Conservation (phyloP, 1,284 basidiomycete genomes). For the Ceratobasidium sp. region DNA sequence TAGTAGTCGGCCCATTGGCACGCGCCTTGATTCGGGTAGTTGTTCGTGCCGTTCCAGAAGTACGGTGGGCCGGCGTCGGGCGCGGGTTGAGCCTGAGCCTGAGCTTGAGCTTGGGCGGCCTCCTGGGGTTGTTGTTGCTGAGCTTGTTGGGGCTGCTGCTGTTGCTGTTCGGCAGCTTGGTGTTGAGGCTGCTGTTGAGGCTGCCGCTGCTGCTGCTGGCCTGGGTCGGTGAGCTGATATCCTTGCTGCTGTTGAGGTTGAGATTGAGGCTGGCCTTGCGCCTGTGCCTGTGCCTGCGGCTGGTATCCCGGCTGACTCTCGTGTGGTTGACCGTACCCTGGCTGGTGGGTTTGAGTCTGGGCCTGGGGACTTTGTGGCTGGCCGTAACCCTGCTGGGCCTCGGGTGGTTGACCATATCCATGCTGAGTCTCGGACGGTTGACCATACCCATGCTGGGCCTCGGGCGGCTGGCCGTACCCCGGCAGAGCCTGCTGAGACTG, state of each 20-base stretch:
- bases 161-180: conserved; percentile 51
- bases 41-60: conserved; percentile 73
- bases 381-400: too few species aligned
- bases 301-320: conserved; percentile 48
- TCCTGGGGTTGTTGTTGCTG: conserved; percentile 36
- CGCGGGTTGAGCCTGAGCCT: conserved; percentile 31
- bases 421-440: conserved; percentile 23
- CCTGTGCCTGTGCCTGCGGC: conserved; percentile 27
- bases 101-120: conserved; percentile 26
- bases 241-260: conserved; percentile 40
- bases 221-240: conserved; percentile 52
- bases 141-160: conserved; percentile 51
- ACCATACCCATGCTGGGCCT: conserved; percentile 41
- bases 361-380: conserved; percentile 7
- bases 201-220: conserved; percentile 1
- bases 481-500: conserved; percentile 8
- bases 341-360: conserved; percentile 23
- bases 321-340: conserved; percentile 46
- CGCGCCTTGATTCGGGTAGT: conserved; percentile 78
- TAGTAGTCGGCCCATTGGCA: conserved; percentile 81
- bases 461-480: conserved; percentile 3
- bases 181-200: conserved; percentile 54
- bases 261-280: neutral
- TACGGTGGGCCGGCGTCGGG: conserved; percentile 71
- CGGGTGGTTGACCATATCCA: neutral